A percentile compares a stretch with the other conserved stretches of the same genome.
phyloP scores from a whole-genome alignment of 2,329 filamentous ascomycete genomes.

The Arthrocladium fulminans region DNA sequence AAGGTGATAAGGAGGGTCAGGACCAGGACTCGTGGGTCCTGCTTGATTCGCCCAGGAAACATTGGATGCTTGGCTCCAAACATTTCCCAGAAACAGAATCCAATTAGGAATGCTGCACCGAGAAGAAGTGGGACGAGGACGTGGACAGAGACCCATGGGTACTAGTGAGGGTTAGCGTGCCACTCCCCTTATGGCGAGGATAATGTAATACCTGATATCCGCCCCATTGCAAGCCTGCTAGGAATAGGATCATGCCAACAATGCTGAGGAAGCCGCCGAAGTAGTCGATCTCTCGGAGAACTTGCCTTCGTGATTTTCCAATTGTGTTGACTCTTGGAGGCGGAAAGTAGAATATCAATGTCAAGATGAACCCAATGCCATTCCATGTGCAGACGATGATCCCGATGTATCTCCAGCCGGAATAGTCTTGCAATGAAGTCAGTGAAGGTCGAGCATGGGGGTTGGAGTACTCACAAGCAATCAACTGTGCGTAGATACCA shows the following conservation, averaged over 20 bases:
- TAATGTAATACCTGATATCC: no score
- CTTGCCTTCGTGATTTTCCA: conserved; percentile 24
- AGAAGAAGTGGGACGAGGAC: conserved; percentile 39
- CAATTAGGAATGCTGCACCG: conserved; percentile 31
- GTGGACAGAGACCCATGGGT: conserved; percentile 36
- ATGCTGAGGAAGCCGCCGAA: conserved; percentile 43
- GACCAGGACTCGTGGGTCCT: conserved; percentile 42
- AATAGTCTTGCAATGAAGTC: neutral
- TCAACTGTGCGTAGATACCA: conserved; percentile 53
- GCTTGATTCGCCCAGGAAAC: conserved; percentile 36
- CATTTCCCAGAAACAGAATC: conserved; percentile 39
- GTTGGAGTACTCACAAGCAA: conserved; percentile 25
- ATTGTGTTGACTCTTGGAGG: conserved; percentile 34
- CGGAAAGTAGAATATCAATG: conserved; percentile 37
- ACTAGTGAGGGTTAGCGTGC: no score
- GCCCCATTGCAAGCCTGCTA: conserved; percentile 44
- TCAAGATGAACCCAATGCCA: conserved; percentile 32
- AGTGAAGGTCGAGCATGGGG: neutral
- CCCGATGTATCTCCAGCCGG: neutral
- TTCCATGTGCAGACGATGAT: conserved; percentile 11
- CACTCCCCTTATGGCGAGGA: no score
- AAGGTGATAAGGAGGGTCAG: conserved; percentile 52
- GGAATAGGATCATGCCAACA: conserved; percentile 37
- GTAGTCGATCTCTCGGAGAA: conserved; percentile 42
- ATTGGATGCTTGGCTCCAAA: conserved; percentile 39